phyloP scores from a whole-genome alignment of 1,284 basidiomycete species.

The Moesziomyces globuligerus region DNA sequence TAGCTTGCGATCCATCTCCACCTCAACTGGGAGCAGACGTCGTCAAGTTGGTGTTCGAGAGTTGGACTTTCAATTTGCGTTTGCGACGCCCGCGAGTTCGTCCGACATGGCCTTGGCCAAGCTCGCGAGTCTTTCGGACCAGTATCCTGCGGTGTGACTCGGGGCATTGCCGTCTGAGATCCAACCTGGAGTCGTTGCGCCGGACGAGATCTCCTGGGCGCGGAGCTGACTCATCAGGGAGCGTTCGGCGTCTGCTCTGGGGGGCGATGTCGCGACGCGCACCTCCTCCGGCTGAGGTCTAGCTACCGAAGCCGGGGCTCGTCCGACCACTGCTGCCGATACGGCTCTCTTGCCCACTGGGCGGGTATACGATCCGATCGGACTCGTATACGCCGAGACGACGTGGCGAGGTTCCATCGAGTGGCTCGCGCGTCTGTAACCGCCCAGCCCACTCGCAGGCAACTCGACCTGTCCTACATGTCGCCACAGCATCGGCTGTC shows the following conservation, averaged over 20 bases:
- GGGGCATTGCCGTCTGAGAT: conserved; percentile 19
- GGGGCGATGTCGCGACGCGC: conserved; percentile 34
- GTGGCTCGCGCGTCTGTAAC: conserved; percentile 21
- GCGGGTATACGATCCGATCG: conserved; percentile 28
- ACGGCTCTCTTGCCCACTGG: too few relatives aligned
- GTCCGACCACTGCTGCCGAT: conserved; percentile 18
- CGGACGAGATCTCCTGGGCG: conserved; percentile 14
- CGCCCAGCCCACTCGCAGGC: background rate
- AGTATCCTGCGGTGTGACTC: conserved; percentile 21
- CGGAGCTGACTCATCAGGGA: conserved; percentile 32
- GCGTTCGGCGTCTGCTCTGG: conserved; percentile 16
- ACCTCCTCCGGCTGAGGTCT: too few relatives aligned
- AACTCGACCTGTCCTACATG: conserved; percentile 8
- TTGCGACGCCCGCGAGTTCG: conserved; percentile 23
- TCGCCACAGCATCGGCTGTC: conserved; percentile 26
- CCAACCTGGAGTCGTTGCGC: conserved; percentile 34
- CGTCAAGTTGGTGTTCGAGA: too few relatives aligned
- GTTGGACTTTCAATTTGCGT: too few relatives aligned
- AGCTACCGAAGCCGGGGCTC: too few relatives aligned
- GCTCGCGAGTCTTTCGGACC: conserved; percentile 36
- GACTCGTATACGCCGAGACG: conserved; percentile 20
- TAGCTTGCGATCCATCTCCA: too few relatives aligned
- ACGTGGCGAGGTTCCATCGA: conserved; percentile 19
- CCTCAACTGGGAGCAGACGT: too few relatives aligned
- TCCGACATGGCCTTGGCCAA: conserved; percentile 41